These are phyloP conservation scores for Coleophoma eucalyptorum DNA, from an alignment of 2,329 filamentous ascomycete genomes.

Conservation along the genomic window DNA sequence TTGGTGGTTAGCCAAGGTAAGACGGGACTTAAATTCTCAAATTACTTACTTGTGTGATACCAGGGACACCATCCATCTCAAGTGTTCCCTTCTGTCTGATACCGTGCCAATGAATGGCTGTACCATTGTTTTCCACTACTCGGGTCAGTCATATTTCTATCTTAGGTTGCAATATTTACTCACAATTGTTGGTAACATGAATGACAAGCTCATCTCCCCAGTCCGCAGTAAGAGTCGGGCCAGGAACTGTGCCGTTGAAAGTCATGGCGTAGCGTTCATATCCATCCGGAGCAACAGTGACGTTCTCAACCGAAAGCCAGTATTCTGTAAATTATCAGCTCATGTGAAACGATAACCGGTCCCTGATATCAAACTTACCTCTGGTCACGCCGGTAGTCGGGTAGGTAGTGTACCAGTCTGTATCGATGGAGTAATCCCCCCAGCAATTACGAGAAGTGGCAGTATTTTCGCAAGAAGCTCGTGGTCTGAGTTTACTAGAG, in stretches of 20 bases:
- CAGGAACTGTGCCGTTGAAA: slow-evolving; percentile 42
- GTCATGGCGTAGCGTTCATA: slow-evolving; percentile 32
- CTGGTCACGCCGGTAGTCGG: slow-evolving; percentile 30
- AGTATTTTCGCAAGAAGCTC: slow-evolving; percentile 20
- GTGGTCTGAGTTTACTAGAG: slow-evolving; percentile 7
- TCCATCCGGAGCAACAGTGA: slow-evolving; percentile 41
- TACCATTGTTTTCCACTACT: slow-evolving; percentile 35
- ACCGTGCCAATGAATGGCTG: slow-evolving; percentile 48
- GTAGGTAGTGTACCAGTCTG: slow-evolving; percentile 22
- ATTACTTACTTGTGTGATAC: slow-evolving; percentile 42
- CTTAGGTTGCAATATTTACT: too few species aligned
- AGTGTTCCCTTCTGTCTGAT: slow-evolving; percentile 36
- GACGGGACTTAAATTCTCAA: too few species aligned
- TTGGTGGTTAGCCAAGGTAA: too few species aligned
- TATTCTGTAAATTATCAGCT: slow-evolving; percentile 27
- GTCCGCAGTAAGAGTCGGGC: slow-evolving; percentile 36
- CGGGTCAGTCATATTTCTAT: too few species aligned
- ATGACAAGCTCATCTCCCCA: slow-evolving; percentile 29
- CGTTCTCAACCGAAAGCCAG: slow-evolving; percentile 37
- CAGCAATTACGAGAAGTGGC: slow-evolving; percentile 26
- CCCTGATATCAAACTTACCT: slow-evolving; percentile 17
- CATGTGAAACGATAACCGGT: too few species aligned
- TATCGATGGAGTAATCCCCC: slow-evolving; percentile 26
- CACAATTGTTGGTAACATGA: slow-evolving; percentile 28
- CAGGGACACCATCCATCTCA: slow-evolving; percentile 36